Evolutionary conservation across 2,329 filamentous ascomycete genomes (phyloP), one percentile per base, ranked within the genome.

Genomic region (Trichoderma brevicompactum): DNA sequence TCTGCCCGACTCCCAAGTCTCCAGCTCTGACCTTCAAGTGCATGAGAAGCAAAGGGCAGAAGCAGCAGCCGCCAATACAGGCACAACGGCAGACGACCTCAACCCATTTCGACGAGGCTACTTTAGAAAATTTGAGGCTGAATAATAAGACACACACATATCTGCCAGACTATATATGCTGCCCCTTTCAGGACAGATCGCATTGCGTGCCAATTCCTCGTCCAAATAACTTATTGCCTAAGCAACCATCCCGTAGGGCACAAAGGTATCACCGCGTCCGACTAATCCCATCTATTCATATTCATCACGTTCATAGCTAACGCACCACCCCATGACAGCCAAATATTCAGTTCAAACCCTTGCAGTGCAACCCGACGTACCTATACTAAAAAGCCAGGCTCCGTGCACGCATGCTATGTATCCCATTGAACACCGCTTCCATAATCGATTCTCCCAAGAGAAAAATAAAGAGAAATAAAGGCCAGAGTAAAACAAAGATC

Each of bases 71-170:
- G 65, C 72, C 70, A 58, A 71, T 1, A 72, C 71, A 3, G 85
- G 85, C 17, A 81, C 77, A 62, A 84, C 84, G 2, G 85, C 83
- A 36, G 82, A 87, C 71, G 85, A 87, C 67, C 78, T 87, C 65
- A 88, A 88, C 68, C 84, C 85, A 7, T 88, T 88, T 71, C 83
- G 85, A 54, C 81, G 82, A 64, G 81, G 82, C 38, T 88, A 87
- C 74, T 88, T 88, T 71, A 82, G 78, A 66, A 82, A 81, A 63
- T 87, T 87, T 70, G 79, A 81, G 72, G 67, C 69, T 66, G 60
- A 67, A 44, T 67, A 66, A 17, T 49, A 40, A 65, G 54, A 52
- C 40, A 28, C 46, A 41, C 44, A 38, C 19, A 15, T 38, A n/a
- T 53, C 41, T 52, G 23, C 9, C 9, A 54, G 28, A 63, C 50